Conservation (phyloP, 768 basidiomycete species). For the Mycena metata region DNA sequence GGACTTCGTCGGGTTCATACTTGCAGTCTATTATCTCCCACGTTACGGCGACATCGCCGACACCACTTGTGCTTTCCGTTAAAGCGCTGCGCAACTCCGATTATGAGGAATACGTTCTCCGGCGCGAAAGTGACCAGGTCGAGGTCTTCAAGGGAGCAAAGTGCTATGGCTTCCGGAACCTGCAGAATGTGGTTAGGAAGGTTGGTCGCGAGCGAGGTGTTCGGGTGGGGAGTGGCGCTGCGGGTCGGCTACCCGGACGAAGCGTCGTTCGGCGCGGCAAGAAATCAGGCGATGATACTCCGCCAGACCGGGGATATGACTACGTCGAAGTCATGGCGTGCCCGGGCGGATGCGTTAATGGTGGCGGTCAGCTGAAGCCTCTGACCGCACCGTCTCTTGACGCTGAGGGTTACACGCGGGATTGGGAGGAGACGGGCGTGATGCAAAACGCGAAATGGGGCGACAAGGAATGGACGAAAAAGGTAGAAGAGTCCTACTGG, state of each 20-base stretch:
- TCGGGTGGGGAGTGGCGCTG: conserved; percentile 78
- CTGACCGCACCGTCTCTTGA: conserved; percentile 46
- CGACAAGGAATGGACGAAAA: conserved; percentile 84
- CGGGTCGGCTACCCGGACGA: conserved; percentile 58
- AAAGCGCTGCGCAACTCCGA: conserved; percentile 79
- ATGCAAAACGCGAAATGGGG: conserved; percentile 79
- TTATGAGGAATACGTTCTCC: conserved; percentile 80
- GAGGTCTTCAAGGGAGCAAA: conserved; percentile 91
- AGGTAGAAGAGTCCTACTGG: conserved; percentile 91
- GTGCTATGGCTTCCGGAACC: conserved; percentile 97
- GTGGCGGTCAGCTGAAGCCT: conserved; percentile 88
- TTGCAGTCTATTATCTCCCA: conserved; percentile 82
- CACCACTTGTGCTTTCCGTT: conserved; percentile 63
- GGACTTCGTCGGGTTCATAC: conserved; percentile 94
- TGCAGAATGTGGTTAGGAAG: conserved; percentile 96
- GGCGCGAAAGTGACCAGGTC: conserved; percentile 56
- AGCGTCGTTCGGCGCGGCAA: conserved; percentile 50
- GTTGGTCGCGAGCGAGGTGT: conserved; percentile 89
- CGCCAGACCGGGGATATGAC: conserved; percentile 72
- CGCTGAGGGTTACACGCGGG: conserved; percentile 75
- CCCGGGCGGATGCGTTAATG: conserved; percentile 97
- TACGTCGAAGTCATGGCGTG: conserved; percentile 99
- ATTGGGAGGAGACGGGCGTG: conserved; percentile 64
- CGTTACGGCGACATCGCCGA: conserved; percentile 57
- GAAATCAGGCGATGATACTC: conserved; percentile 49